These are phyloP conservation scores for Buxus sempervirens DNA, from an alignment of 164 flowering plant genomes.

Conservation along the genomic window DNA sequence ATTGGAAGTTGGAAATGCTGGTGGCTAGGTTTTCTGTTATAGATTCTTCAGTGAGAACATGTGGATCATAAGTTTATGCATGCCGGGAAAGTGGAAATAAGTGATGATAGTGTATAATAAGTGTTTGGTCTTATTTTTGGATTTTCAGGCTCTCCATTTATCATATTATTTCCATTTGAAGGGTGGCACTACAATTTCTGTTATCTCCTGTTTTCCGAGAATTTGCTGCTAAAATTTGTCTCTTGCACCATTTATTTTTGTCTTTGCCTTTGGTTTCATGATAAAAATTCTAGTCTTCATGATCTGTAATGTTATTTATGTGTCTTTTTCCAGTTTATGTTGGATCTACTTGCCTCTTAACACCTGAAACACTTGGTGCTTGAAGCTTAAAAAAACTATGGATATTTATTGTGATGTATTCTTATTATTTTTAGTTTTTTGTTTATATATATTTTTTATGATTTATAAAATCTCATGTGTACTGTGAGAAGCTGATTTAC, in stretches of 20 bases:
- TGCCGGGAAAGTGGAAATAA: neutral
- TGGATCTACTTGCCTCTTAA: neutral
- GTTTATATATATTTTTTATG: too few species aligned
- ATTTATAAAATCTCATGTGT: too few species aligned
- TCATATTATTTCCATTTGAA: too few species aligned
- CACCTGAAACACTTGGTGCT: neutral
- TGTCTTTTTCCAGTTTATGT: neutral
- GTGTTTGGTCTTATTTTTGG: too few species aligned
- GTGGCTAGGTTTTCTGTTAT: neutral
- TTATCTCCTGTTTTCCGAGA: neutral
- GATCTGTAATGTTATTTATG: neutral
- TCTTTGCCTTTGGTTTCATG: neutral
- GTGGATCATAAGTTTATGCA: neutral
- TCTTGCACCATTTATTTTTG: neutral
- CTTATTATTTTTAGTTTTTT: too few species aligned
- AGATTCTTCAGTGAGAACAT: neutral
- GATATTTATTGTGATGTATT: neutral
- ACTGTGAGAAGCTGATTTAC: too few species aligned
- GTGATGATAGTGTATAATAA: too few species aligned
- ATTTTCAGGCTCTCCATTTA: neutral
- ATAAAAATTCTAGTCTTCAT: neutral
- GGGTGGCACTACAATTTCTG: neutral
- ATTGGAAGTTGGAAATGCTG: neutral
- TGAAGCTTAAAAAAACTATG: neutral
- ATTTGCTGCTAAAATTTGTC: neutral